These are phyloP conservation scores for Ganoderma resinaceum DNA, from an alignment of 1,284 basidiomycete genomes.

Conservation along the genomic window DNA sequence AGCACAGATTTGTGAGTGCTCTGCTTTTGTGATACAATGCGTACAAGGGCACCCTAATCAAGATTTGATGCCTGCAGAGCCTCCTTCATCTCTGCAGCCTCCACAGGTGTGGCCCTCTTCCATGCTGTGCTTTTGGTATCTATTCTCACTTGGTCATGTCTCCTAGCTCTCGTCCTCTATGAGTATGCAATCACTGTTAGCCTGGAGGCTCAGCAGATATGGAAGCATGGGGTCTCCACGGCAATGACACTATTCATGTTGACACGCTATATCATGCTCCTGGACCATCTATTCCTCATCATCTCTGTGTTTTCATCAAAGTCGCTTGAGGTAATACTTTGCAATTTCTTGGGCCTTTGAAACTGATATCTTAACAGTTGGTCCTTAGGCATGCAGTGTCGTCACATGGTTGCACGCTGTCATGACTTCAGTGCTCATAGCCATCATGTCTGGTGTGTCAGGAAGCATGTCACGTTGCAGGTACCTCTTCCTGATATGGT, in stretches of 20 bases:
- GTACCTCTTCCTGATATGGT: not conserved
- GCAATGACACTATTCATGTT: conserved; percentile 23
- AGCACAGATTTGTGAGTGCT: conserved; percentile 6
- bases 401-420: conserved; percentile 24
- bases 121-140: not conserved
- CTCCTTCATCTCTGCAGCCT: conserved; percentile 5
- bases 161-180: conserved; percentile 24
- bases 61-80: not conserved
- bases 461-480: not conserved
- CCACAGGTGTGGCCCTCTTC: not conserved
- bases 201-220: conserved; percentile 27
- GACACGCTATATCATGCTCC: conserved; percentile 27
- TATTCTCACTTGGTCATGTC: not conserved
- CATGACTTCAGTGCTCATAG: conserved; percentile 15
- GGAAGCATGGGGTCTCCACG: conserved; percentile 19
- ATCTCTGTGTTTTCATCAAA: conserved; percentile 18
- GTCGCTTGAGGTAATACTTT: conserved; percentile 9
- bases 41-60: not conserved
- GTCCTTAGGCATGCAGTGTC: conserved; percentile 17
- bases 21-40: not conserved
- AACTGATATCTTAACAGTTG: not conserved
- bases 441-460: conserved; percentile 24
- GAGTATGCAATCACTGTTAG: conserved; percentile 27
- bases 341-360: not conserved
- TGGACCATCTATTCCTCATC: conserved; percentile 18